Percentiles rank a stretch among this genome's conserved stretches.
Conservation (phyloP, 805 yeast species). For the Saccharomyces kudriavzevii region DNA sequence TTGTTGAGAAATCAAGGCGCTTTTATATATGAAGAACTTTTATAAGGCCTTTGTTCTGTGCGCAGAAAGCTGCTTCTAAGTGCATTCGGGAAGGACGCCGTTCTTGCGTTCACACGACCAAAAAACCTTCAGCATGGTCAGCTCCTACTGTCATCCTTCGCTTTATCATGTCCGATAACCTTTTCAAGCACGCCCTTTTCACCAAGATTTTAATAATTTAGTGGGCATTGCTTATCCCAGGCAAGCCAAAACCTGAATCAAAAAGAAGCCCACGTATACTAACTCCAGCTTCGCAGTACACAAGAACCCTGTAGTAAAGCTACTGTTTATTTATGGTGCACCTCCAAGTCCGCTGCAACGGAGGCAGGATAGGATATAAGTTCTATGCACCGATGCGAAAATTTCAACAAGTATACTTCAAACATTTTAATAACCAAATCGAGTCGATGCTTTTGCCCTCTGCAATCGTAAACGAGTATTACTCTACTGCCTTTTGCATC, state of each 20-base stretch:
- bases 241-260: background rate
- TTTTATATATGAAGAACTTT: no score
- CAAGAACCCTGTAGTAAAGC: background rate
- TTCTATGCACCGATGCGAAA: background rate
- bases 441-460: background rate
- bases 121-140: background rate
- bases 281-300: background rate
- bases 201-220: no score
- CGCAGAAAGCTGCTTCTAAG: no score
- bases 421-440: background rate
- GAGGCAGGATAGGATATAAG: background rate
- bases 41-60: no score
- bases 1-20: background rate
- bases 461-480: background rate
- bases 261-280: background rate
- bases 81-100: no score
- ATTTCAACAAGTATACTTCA: background rate
- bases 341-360: background rate
- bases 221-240: background rate
- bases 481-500: background rate
- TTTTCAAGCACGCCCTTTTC: background rate
- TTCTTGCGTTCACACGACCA: no score
- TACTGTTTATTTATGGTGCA: background rate
- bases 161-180: background rate
- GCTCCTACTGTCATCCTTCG: background rate